Base-by-base conservation (phyloP, 371 early-diverging fungal species). In the Lichtheimia hyalospora region DNA sequence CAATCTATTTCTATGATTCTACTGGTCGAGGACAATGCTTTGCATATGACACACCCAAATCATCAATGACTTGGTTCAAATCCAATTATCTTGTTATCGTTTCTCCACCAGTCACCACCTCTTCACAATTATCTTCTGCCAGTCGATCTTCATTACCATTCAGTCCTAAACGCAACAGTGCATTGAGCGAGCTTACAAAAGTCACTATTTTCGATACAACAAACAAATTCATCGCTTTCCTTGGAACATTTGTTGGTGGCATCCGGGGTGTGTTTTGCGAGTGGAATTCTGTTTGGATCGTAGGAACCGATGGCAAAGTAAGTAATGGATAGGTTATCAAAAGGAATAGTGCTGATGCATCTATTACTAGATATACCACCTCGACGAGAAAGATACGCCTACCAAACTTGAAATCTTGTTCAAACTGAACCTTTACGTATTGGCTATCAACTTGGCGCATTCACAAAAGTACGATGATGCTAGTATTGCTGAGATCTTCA, bases 1-100 rank as follows among this genome's bases (percentile, higher is more conserved):
- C 96, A 4, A 89, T 96, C 12, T 96, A 92, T 64, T 89, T 94
- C 46, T 97, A 96, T 71, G 91, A 87, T 49, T 79, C 89, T 0
- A 95, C 96, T 8, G 97, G 98, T 8, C 85, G 96, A 28, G 96
- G 96, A 3, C 92, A 94, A 3, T 96, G 96, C 63, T 93, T 93
- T 73, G 92, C 92, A 3, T 94, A 92, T 56, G 95, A 96, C 53
- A 88, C 85, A 2, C 79, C 89, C 27, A 94, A 94, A 75, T 83
- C 85, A 4, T 84, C 77, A 8, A 64, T 92, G 28, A 81, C 79
- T 1, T 94, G 91, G 86, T 92, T 90, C 73, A 86, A 87, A 63
- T 79, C 86, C 16, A 81, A 81, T 27, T 91, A 93, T 54, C 71
- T 94, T 40, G 87, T 89, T 34, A 81, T 92, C 34, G 86, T 92